Conservation (phyloP, 2,329 filamentous ascomycete genomes). For the Aspergillus vadensis region DNA sequence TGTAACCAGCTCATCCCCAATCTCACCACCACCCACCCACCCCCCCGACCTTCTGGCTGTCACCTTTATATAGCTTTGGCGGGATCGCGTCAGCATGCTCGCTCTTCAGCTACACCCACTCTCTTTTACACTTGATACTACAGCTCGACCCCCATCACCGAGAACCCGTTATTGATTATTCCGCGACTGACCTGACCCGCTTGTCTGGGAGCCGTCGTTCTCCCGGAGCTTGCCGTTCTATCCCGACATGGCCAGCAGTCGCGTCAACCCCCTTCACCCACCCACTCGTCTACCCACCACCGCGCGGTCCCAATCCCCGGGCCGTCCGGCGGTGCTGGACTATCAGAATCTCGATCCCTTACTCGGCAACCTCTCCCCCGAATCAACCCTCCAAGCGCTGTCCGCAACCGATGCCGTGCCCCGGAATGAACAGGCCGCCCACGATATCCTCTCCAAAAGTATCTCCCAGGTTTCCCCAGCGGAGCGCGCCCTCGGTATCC, state of each 20-base stretch:
- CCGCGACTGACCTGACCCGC: slow-evolving; percentile 1
- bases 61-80: slow-evolving; percentile 10
- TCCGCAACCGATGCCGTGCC: slow-evolving; percentile 45
- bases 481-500: slow-evolving; percentile 60
- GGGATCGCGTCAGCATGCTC: slow-evolving; percentile 40
- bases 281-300: slow-evolving; percentile 33
- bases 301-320: slow-evolving; percentile 43
- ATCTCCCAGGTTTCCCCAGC: slow-evolving; percentile 58
- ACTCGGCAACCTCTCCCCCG: slow-evolving; percentile 56
- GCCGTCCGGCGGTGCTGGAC: slow-evolving; percentile 38
- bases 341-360: slow-evolving; percentile 49
- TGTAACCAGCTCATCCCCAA: slow-evolving; percentile 1
- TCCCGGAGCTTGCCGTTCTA: slow-evolving; percentile 19
- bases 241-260: slow-evolving; percentile 36
- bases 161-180: slow-evolving; percentile 22
- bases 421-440: slow-evolving; percentile 38
- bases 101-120: slow-evolving; percentile 32
- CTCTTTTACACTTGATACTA: slow-evolving; percentile 27
- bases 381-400: slow-evolving; percentile 56
- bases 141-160: slow-evolving; percentile 33
- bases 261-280: slow-evolving; percentile 31
- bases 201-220: slow-evolving; percentile 19
- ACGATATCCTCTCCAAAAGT: slow-evolving; percentile 49
- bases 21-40: background rate
- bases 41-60: slow-evolving; percentile 15